Evolutionary conservation across 345 rosid genomes (phyloP), one percentile per base, ranked within the genome.

Genomic region (Lepidium didymum): DNA sequence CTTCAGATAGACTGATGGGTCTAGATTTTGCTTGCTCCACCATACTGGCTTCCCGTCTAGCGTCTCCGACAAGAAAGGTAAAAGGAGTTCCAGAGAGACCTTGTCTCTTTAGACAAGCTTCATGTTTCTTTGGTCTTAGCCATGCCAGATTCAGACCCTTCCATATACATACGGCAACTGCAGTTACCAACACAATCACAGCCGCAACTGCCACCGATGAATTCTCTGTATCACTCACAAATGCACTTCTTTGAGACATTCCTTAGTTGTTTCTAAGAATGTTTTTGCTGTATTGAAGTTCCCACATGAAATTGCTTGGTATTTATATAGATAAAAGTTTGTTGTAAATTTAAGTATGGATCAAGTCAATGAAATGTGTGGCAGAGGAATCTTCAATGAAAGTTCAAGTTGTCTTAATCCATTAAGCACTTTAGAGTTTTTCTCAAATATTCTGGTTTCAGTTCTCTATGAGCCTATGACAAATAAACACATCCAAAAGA

Each of bases 1-100:
- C 74, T 0, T 72, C 70, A 5, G 36, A 33, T 15, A 77, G 23
- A 45, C 59, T 41, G 37, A 77, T 66, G 41, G 77, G 50, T 67
- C 54, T 72, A 4, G 61, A 61, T 10, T 46, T 67, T 6, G 70
- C 77, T 56, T 67, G 53, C 46, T 67, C 33, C 34, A 56, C 40
- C 77, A 77, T 61, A 18, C 45, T 34, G 9, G 61, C 42, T 36
- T 67, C 72, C 58, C 21, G 47, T 67, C 0, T 18, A 35, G 23
- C 43, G 31, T 77, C 77, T 38, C 80, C 80, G 8, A 72, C 38
- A 16, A 72, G 55, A 72, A 72, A 56, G 35, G 56, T 72, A 64
- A 59, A 77, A 8, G 74, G 56, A 54, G 53, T 77, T 44, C 80
- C 67, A 18, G 77, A 44, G 42, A 77, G 54, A 23, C 74, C 74